Evolutionary conservation across 495 filamentous ascomycete genomes (phyloP).

Genomic region (Aspergillus affinis): DNA sequence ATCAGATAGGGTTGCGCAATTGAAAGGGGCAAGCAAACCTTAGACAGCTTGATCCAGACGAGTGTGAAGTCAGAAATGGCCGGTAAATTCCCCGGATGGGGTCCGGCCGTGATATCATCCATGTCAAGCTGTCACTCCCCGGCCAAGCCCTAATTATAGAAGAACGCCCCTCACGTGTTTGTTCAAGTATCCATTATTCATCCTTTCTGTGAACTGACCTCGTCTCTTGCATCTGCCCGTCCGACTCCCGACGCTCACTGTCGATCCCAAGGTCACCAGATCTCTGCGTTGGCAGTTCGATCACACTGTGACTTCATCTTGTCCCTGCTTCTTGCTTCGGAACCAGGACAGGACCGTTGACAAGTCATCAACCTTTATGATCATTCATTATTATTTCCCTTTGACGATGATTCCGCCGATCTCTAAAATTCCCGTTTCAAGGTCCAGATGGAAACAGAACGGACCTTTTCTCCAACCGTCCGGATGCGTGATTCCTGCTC

Average conservation of each 20-base stretch:
- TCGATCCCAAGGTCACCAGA: conserved; percentile 34
- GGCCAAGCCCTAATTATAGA: not conserved
- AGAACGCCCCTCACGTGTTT: not conserved
- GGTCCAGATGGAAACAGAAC: not conserved
- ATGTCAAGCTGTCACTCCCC: not conserved
- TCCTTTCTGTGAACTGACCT: not conserved
- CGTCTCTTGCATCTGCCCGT: conserved; percentile 15
- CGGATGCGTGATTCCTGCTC: not conserved
- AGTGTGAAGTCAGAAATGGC: not conserved
- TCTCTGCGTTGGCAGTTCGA: conserved; percentile 38
- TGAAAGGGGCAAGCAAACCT: not conserved
- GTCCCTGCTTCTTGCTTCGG: too few relatives aligned
- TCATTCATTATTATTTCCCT: not conserved
- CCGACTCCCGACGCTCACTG: not conserved
- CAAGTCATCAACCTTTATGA: conserved; percentile 3
- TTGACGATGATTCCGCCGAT: conserved; percentile 6
- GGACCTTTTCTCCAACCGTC: conserved; percentile 1
- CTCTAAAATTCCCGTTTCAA: not conserved
- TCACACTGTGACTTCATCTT: conserved; percentile 11
- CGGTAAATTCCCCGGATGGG: too few relatives aligned
- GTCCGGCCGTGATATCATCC: not conserved
- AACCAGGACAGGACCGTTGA: not conserved
- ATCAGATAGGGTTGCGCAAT: not conserved
- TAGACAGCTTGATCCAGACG: not conserved
- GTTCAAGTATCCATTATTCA: not conserved